Base-by-base conservation (phyloP, 306 rosid genomes). In the Calophaca sinica region DNA sequence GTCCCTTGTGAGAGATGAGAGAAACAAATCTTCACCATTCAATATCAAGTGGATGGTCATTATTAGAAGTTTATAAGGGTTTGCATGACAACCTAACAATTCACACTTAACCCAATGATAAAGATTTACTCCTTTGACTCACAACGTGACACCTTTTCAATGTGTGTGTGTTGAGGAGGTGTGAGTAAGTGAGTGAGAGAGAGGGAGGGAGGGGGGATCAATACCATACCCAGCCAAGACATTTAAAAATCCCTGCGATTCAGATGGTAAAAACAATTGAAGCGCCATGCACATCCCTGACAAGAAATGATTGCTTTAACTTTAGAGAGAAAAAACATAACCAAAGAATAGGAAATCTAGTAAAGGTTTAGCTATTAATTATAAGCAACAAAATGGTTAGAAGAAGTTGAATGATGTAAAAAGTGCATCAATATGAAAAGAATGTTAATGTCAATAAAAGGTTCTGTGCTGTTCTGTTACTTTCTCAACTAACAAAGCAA, bases 271-370 rank as follows among this genome's bases (percentile, higher is more conserved):
- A 86, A 86, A 91, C 61, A 93, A 88, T 80, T 94, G 98, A 83
- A 94, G 84, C 35, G 96, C 89, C 97, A 94, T 94, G 86, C 97
- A 94, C 91, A 94, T 88, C 85, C 97, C 97, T 94, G 85, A 57
- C 74, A 82, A 74, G 33, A 78, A 80, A 69, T n/a, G 57, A 66
- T 31, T 50, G 77, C 65, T 29, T 63, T 39, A 72, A 62, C 79
- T 75, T 53, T 67, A 64, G 57, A 67, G 66, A 60, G 45, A 68
- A 1, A 13, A 62, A 81, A 4, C 7, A 35, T 54, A 33, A 54
- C 59, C 29, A 55, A 70, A 36, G 36, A 64, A 75, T 55, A 33
- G 46, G 42, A 82, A 69, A 69, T 61, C 42, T 14, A 58, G 82
- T 42, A 36, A 62, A 49, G 28, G 9, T 6, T 35, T 48, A 69